Base-by-base conservation (phyloP, 2,329 filamentous ascomycete species). In the Fusarium sp. region DNA sequence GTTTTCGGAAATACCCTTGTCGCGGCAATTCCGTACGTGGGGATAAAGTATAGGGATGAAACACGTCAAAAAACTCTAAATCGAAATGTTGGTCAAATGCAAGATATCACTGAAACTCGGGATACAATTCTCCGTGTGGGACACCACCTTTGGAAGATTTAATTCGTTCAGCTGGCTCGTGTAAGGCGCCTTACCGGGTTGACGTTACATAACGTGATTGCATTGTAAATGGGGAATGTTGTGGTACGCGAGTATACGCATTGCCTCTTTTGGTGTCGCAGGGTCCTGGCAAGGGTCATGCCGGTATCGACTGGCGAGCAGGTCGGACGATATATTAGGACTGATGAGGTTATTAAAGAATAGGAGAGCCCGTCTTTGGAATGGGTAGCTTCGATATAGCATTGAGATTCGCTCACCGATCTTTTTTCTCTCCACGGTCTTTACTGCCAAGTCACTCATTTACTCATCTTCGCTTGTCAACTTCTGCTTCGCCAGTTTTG, bases 51-150 rank as follows among this genome's bases (percentile, higher is more conserved):
- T 49, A 32, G 26, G 53, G 32, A 53, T 65, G 53, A 53, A 53
- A 65, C 60, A 7, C 2, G 21, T 14, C 26, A 38, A 30, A 30
- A 63, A 64, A 65, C 60, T 65, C 43, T 65, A 65, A 52, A 51
- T 52, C 3, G 5, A 26, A 7, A 6, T 17, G 1, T 47, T 24
- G 21, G 21, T 5, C 11, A 57, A 32, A 26, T 46, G 42, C 32
- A 46, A 42, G 44, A 39, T 26, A 19, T 30, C 19, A 3, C 15
- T 54, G 23, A 54, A 64, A 64, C 59, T 10, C 61, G 61, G 61
- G 23, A 59, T 11, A 1, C n/a, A 7, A 32, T 59, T 45, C 44
- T 39, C 51, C 47, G 43, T 49, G 39, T 43, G 50, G 28, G 23
- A 19, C 24, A 15, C 7, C 40, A 7, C 2, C 7, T 7, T 23